These are phyloP conservation scores for Miscanthus sacchariflorus DNA, from an alignment of 202 grass and related monocot species.

Conservation along the genomic window DNA sequence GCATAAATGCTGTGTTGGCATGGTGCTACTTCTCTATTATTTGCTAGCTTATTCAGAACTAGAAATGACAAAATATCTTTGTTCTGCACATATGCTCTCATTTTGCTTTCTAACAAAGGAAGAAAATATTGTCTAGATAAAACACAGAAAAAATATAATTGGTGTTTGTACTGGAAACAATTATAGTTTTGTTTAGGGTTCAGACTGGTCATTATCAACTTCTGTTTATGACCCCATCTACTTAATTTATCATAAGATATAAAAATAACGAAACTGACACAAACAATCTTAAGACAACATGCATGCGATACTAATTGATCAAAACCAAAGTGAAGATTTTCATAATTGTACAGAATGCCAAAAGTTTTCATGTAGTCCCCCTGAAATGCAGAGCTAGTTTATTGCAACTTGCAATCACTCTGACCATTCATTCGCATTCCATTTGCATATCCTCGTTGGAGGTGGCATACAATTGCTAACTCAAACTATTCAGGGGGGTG, in stretches of 20 bases:
- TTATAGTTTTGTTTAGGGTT: constrained; percentile 36
- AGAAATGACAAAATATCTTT: not conserved
- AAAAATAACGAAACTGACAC: not conserved
- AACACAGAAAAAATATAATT: not conserved
- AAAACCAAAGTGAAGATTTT: constrained; percentile 2
- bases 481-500: not conserved
- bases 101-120: constrained; percentile 20
- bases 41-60: not conserved
- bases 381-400: constrained; percentile 3
- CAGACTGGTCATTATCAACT: not conserved
- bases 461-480: not conserved
- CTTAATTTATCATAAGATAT: not conserved
- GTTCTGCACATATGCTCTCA: not conserved
- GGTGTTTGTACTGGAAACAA: not conserved
- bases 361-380: not conserved
- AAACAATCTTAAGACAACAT: not conserved
- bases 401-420: constrained; percentile 31
- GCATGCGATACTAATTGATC: not conserved
- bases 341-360: not conserved
- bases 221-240: not conserved
- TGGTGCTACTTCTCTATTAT: constrained; percentile 25
- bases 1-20: not conserved
- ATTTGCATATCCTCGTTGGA: constrained; percentile 6
- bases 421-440: constrained; percentile 6
- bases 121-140: not conserved